Base-by-base conservation (phyloP, 2,329 filamentous ascomycete genomes). In the Fusarium sp. region DNA sequence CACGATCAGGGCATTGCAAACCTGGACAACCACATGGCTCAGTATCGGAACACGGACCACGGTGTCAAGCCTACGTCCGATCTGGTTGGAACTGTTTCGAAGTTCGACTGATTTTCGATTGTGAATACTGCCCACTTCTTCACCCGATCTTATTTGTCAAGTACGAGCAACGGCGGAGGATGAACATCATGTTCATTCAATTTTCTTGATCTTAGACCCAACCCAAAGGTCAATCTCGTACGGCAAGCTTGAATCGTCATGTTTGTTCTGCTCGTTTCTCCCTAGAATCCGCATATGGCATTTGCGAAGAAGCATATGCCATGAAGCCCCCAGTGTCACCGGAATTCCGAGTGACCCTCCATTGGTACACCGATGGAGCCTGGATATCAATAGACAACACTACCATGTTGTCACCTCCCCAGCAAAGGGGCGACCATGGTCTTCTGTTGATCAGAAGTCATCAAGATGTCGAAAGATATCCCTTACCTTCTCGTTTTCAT, bases 21-120 rank as follows among this genome's bases (percentile, higher is more conserved):
- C 41, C 49, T 71, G 13, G 65, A 62, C 14, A 20, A 12, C 29
- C 14, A 14, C 11, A 63, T 71, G 69, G 57, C 49, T 3, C 24
- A 30, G 12, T 51, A 45, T 34, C 18, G 12, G 22, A 29, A 52
- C 25, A 52, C 49, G 14, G 49, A 9, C 24, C 10, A 8, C 12
- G 16, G 24, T 12, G 24, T 52, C 32, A 27, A 42, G 13, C 49
- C 32, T 41, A 5, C 49, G 18, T 18, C 7, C 30, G 32, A 6
- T 22, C 20, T 46, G 45, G 8, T n/a, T 34, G 49, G 37, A 9
- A 29, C 32, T 54, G 70, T 64, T 44, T 44, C 64, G n/a, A 46
- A 32, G 14, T 61, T 63, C 22, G 10, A 57, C 6, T 51, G 46
- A 57, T 60, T 12, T 42, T 48, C 34, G 6, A 42, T 16, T 13